Conservation (phyloP, 805 yeast genomes). For the Cyberlindnera nakhonratchasimensis region DNA sequence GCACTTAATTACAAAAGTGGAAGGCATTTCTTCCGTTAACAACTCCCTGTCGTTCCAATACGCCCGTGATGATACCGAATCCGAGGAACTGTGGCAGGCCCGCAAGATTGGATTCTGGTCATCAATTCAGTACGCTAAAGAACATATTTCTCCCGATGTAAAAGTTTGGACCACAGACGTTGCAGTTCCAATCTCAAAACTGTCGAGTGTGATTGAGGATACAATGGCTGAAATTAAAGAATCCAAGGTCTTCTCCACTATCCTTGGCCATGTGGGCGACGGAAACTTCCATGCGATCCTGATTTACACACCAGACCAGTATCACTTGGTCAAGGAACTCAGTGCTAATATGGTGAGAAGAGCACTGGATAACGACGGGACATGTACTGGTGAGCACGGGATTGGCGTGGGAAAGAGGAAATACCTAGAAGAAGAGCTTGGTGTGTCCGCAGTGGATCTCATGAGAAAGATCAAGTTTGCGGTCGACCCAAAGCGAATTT, state of each 20-base stretch:
- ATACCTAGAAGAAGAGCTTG: conserved; percentile 58
- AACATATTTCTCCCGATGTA: conserved; percentile 41
- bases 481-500: conserved; percentile 64
- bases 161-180: conserved; percentile 74
- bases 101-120: conserved; percentile 67
- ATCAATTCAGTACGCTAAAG: conserved; percentile 59
- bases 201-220: conserved; percentile 56
- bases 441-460: conserved; percentile 56
- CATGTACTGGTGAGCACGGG: conserved; percentile 85
- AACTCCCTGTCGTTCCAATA: conserved; percentile 51
- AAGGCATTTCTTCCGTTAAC: conserved; percentile 46
- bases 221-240: conserved; percentile 55
- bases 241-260: conserved; percentile 51
- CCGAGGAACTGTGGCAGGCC: conserved; percentile 66
- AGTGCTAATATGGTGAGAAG: conserved; percentile 57
- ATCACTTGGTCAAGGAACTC: conserved; percentile 43
- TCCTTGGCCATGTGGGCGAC: conserved; percentile 79
- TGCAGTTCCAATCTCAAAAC: conserved; percentile 69
- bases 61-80: conserved; percentile 55
- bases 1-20: conserved; percentile 43
- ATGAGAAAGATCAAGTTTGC: conserved; percentile 74
- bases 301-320: conserved; percentile 51
- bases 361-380: conserved; percentile 70
- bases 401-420: conserved; percentile 72
- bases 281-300: conserved; percentile 74